Conservation (phyloP, 345 rosid genomes). For the Linum tenue region DNA sequence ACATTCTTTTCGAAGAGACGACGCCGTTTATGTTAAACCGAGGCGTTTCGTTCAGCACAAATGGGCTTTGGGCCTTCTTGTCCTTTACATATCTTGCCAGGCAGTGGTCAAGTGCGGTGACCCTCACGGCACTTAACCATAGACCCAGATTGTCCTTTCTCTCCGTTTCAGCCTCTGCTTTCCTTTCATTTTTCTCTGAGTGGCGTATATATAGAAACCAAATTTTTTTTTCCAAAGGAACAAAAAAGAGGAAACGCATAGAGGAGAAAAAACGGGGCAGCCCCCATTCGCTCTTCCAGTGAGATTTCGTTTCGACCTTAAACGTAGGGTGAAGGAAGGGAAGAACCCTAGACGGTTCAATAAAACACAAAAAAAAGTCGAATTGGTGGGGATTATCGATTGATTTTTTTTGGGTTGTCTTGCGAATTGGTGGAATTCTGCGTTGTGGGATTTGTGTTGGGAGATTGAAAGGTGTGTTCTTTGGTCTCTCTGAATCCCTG, state of each 20-base stretch:
- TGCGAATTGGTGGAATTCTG: not conserved
- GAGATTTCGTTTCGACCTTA: not conserved
- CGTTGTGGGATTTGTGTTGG: too few species aligned
- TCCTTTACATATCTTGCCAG: too few species aligned
- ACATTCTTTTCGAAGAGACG: too few species aligned
- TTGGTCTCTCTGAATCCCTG: too few species aligned
- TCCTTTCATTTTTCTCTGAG: too few species aligned
- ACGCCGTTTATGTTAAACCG: too few species aligned
- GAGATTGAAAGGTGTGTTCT: too few species aligned
- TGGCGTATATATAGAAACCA: not conserved
- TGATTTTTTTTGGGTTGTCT: too few species aligned
- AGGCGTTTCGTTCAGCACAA: too few species aligned
- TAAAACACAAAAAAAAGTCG: not conserved
- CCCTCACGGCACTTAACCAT: not conserved
- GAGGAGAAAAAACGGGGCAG: not conserved
- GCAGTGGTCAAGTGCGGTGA: too few species aligned
- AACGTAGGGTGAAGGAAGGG: too few species aligned
- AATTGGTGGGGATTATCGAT: not conserved
- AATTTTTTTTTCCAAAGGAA: not conserved
- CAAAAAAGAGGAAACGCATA: not conserved
- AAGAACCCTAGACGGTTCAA: not conserved
- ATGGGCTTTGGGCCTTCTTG: too few species aligned
- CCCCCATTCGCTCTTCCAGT: not conserved
- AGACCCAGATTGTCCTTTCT: not conserved
- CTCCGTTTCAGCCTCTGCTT: not conserved